Percentiles rank a stretch among this genome's conserved stretches.
phyloP scores from a whole-genome alignment of 2,329 filamentous ascomycete species.

The Mycocentrospora acerina region DNA sequence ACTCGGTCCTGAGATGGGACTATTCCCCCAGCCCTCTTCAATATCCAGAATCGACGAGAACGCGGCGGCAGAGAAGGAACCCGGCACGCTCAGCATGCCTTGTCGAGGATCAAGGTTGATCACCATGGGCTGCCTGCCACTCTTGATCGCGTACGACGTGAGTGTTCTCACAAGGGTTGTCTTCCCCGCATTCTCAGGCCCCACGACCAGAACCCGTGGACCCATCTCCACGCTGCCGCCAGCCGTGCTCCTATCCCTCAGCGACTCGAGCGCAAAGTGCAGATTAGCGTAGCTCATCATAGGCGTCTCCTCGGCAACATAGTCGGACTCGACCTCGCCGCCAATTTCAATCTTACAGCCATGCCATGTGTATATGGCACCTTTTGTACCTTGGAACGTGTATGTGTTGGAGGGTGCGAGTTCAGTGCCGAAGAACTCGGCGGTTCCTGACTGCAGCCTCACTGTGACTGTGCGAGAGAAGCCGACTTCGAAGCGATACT shows the following conservation, averaged over 20 bases:
- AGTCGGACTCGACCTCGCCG: conserved; percentile 68
- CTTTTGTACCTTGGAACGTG: conserved; percentile 77
- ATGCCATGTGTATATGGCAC: conserved; percentile 88
- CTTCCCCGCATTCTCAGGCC: conserved; percentile 78
- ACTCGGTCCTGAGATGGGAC: conserved; percentile 87
- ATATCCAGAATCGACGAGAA: conserved; percentile 87
- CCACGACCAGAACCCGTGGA: conserved; percentile 82
- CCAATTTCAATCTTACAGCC: conserved; percentile 83
- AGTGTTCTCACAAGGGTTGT: conserved; percentile 77
- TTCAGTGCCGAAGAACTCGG: conserved; percentile 94
- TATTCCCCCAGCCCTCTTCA: conserved; percentile 84
- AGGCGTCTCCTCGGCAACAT: conserved; percentile 75
- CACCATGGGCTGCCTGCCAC: conserved; percentile 73
- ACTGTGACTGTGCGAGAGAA: conserved; percentile 40
- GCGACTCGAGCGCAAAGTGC: conserved; percentile 79
- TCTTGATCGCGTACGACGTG: conserved; percentile 75
- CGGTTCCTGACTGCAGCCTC: conserved; percentile 75
- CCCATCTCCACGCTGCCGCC: conserved; percentile 52
- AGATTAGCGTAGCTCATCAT: conserved; percentile 80
- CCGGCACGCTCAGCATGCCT: conserved; percentile 58
- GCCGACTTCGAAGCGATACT: conserved; percentile 47
- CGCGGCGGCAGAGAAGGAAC: conserved; percentile 81
- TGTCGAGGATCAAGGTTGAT: conserved; percentile 85
- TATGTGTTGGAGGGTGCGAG: conserved; percentile 80
- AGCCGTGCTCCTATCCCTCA: conserved; percentile 62